These are phyloP conservation scores for Nannochloris sp. DNA, from an alignment of 139 green algal species.

Conservation along the genomic window DNA sequence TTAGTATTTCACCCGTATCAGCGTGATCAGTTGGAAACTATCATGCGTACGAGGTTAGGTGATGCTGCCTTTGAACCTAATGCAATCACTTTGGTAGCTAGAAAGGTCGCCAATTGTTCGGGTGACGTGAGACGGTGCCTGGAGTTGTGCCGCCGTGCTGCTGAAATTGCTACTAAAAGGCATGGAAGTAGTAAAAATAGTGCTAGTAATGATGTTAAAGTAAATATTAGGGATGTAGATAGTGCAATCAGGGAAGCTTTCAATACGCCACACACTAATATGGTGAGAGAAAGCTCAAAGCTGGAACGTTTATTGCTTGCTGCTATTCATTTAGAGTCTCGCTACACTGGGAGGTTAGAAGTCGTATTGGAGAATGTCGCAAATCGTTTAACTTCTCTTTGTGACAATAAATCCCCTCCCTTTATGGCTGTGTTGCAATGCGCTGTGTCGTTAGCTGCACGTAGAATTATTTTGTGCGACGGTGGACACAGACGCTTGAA, in stretches of 20 bases:
- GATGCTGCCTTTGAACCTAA: slow-evolving; percentile 33
- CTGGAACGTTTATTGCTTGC: slow-evolving; percentile 62
- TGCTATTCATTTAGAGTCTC: slow-evolving; percentile 54
- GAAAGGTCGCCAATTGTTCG: slow-evolving; percentile 54
- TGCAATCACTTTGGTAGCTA: slow-evolving; percentile 35
- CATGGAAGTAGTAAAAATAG: not conserved
- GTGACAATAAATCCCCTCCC: not conserved
- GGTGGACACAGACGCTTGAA: slow-evolving; percentile 12
- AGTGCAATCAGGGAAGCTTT: slow-evolving; percentile 53
- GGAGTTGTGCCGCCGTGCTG: slow-evolving; percentile 53
- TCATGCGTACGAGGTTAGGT: slow-evolving; percentile 63
- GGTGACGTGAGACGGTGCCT: slow-evolving; percentile 68
- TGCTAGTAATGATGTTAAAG: slow-evolving; percentile 2
- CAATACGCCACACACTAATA: slow-evolving; percentile 47
- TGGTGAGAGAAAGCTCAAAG: slow-evolving; percentile 38
- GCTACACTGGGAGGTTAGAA: slow-evolving; percentile 36
- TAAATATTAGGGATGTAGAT: slow-evolving; percentile 37
- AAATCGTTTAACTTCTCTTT: not conserved
- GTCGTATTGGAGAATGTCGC: slow-evolving; percentile 19
- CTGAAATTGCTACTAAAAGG: slow-evolving; percentile 20
- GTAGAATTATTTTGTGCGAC: slow-evolving; percentile 36
- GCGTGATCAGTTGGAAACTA: slow-evolving; percentile 58
- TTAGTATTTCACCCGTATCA: slow-evolving; percentile 77
- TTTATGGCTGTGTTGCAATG: slow-evolving; percentile 15
- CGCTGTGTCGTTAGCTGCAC: slow-evolving; percentile 20